These are phyloP conservation scores for Dalechampia spathulata DNA, from an alignment of 441 rosid species.

Conservation along the genomic window DNA sequence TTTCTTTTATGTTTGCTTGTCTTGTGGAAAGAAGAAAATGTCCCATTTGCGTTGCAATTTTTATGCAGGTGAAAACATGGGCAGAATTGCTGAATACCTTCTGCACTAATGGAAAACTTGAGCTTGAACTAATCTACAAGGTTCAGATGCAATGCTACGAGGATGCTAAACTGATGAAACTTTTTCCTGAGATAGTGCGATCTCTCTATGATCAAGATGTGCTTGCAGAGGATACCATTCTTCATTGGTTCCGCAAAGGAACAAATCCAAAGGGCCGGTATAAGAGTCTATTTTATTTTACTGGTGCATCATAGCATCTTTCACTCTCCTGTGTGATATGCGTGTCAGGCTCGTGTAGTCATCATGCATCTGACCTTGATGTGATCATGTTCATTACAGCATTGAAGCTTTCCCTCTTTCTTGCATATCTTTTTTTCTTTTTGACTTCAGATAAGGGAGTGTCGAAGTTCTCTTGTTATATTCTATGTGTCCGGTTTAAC, in stretches of 20 bases:
- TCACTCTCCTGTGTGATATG: background rate
- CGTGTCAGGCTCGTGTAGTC: background rate
- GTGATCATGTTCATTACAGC: too few species aligned
- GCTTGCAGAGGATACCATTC: conserved; percentile 93
- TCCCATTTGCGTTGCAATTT: background rate
- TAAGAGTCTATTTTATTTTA: conserved; percentile 5
- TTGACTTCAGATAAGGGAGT: background rate
- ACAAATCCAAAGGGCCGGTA: conserved; percentile 92
- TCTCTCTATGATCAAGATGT: conserved; percentile 88
- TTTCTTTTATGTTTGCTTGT: too few species aligned
- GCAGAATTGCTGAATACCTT: conserved; percentile 64
- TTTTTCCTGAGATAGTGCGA: conserved; percentile 87
- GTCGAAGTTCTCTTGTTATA: background rate
- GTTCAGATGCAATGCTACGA: conserved; percentile 98
- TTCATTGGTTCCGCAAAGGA: conserved; percentile 87
- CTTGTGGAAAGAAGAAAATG: background rate
- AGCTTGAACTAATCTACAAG: conserved; percentile 91
- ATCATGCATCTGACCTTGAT: too few species aligned
- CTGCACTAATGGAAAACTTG: conserved; percentile 81
- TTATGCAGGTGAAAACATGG: conserved; percentile 81
- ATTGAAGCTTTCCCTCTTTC: too few species aligned
- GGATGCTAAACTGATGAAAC: conserved; percentile 95
- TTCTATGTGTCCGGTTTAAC: background rate
- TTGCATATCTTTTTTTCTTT: background rate
- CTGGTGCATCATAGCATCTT: background rate